Percentiles rank a stretch among this genome's conserved stretches.
Conservation (phyloP, 805 yeast genomes). For the Lipomyces kockii region DNA sequence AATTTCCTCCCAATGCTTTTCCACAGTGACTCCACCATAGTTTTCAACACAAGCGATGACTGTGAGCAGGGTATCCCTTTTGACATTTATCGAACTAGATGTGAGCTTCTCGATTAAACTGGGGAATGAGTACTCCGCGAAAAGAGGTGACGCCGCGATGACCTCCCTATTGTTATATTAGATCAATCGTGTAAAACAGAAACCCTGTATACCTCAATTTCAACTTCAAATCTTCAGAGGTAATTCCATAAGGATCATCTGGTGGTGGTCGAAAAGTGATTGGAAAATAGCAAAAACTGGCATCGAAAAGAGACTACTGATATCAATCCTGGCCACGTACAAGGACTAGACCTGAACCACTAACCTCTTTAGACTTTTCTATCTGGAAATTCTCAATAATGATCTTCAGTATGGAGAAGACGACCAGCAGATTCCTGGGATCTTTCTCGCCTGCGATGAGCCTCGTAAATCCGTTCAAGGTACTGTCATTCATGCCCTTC, state of each 20-base stretch:
- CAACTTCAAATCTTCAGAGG: conserved; percentile 70
- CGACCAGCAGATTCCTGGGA: conserved; percentile 79
- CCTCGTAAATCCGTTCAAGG: conserved; percentile 63
- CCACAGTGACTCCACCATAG: conserved; percentile 56
- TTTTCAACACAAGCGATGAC: conserved; percentile 59
- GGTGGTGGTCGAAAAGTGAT: conserved; percentile 89
- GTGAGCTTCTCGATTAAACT: conserved; percentile 78
- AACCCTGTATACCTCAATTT: conserved; percentile 48
- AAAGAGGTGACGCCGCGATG: conserved; percentile 62
- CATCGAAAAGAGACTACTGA: conserved; percentile 72
- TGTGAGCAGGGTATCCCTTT: conserved; percentile 73
- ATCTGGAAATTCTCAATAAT: conserved; percentile 53
- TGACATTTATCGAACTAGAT: conserved; percentile 70
- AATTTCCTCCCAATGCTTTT: conserved; percentile 68
- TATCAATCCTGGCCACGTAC: not conserved
- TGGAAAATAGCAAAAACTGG: conserved; percentile 93
- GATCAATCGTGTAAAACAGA: not conserved
- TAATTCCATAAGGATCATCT: conserved; percentile 78
- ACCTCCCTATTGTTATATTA: conserved; percentile 51
- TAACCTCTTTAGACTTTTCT: conserved; percentile 43
- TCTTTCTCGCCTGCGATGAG: conserved; percentile 90
- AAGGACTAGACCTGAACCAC: not conserved
- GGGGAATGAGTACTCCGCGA: conserved; percentile 75
- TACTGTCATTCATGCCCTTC: conserved; percentile 47
- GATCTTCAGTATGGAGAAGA: conserved; percentile 60